Base-by-base conservation (phyloP, 352 stramenopile genomes). In the Vaucheria bursata region DNA sequence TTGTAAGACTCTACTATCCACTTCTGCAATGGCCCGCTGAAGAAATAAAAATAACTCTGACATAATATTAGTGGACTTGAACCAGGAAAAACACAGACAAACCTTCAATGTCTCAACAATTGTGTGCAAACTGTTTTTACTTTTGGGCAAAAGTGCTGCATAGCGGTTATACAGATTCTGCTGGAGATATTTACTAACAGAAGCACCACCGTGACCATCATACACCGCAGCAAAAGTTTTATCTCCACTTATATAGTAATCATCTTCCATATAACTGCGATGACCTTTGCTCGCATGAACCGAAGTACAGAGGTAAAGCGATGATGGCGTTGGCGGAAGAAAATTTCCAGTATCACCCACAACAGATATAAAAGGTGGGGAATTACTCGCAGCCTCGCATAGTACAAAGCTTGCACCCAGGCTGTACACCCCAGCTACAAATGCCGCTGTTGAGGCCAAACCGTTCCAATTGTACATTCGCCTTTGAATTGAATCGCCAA, bases 251-350 rank as follows among this genome's bases (percentile, higher is more conserved):
- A 86, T 37, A 67, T 85, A 85, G 45, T 82, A 85, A 36, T 86
- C 80, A 65, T 86, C 83, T 38, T 86, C 83, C 83, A 86, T 86
- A 73, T 81, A 82, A 31, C 32, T 73, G n/a, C 83, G 79, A 66
- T 85, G 80, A 7, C 83, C 83, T 69, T 85, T 72, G 65, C 65
- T 72, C 18, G 65, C 65, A 29, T 72, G 65, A 29, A 72, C 65
- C 12, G 65, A 72, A 8, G 65, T 72, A 38, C 1, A 72, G 29
- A 72, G 65, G n/a, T n/a, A n/a, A n/a, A n/a, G n/a, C 2, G 53
- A 34, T 31, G 53, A 2, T 2, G 53, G 53, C 2, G 53, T 2
- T 6, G 65, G 65, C 59, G 59, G 59, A 18, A 38, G 59, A 59
- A 25, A 18, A 4, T 69, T 4, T 34, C 5, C 34, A 34, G 29